Evolutionary conservation across 352 stramenopile species (phyloP).

Genomic region (Globisporangium barbulae): DNA sequence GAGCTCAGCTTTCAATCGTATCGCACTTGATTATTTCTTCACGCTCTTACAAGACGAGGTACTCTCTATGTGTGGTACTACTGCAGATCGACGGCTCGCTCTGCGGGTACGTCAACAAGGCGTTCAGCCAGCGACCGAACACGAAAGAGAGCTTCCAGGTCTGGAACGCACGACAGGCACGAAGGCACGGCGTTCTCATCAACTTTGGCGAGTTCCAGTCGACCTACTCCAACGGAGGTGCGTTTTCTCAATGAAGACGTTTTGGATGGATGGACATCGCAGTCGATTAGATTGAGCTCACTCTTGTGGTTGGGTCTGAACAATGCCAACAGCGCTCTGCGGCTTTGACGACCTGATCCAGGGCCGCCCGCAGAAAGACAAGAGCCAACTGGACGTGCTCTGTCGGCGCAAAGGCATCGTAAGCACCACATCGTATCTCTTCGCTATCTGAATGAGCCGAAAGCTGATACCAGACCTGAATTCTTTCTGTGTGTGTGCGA

Average conservation of each 20-base stretch:
- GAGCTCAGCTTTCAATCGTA: background rate
- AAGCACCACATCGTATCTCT: background rate
- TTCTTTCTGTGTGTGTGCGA: background rate
- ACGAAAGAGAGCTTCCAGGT: constrained; percentile 32
- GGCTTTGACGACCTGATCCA: constrained; percentile 51
- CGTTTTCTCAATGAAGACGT: background rate
- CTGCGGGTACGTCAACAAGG: constrained; percentile 67
- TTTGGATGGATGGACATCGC: background rate
- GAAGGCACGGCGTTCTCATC: constrained; percentile 40
- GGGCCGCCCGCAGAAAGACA: background rate
- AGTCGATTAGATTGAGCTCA: background rate
- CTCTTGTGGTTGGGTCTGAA: background rate
- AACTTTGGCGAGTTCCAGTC: constrained; percentile 67
- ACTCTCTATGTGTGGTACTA: background rate
- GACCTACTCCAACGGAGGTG: constrained; percentile 49
- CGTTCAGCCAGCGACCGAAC: constrained; percentile 44
- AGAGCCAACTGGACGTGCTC: background rate
- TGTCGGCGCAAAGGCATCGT: constrained; percentile 38
- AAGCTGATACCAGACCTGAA: background rate
- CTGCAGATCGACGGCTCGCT: constrained; percentile 60
- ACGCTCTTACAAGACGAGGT: background rate
- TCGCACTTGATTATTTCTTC: background rate
- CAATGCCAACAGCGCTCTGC: constrained; percentile 35
- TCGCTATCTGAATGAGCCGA: background rate
- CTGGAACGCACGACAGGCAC: constrained; percentile 52